Base-by-base conservation (phyloP, 148 eudicot genomes). In the Chenopodium berlandieri region DNA sequence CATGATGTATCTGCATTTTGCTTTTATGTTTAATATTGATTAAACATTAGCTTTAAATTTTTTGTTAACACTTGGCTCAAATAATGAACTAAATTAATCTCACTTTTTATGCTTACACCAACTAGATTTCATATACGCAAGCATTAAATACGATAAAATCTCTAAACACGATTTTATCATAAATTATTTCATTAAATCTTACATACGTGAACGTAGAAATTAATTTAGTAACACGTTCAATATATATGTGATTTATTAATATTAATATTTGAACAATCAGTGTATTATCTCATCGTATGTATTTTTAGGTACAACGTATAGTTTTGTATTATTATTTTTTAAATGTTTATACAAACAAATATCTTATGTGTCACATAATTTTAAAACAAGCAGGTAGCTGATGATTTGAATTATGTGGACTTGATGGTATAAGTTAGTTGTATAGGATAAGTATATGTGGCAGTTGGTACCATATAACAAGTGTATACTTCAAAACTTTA, bases 81-180 rank as follows among this genome's bases (percentile, higher is more conserved):
- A 2, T 4, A 31, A 30, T 68, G 40, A 31, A 68, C 31, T 68
- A 30, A 30, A 68, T 27, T 68, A 27, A 68, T 40, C 71, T 68
- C 34, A 68, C 71, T 31, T 68, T 68, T 68, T 68, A 68, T 68
- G 40, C 71, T 68, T 68, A 68, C 64, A 63, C 62, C 22, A 63
- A 11, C 71, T 31, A 14, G 71, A 68, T 68, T 68, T 68, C 71
- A 27, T 68, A 9, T 68, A 68, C 71, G 71, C 71, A 68, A 68
- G 71, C 71, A 68, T 40, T 2, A 30, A 27, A 31, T 27, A 12
- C 31, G 71, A 9, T 27, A 31, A 2, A 6, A 68, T 68, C 71
- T 68, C 40, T 40, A 31, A 68, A 68, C 17, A 68, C 0, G 17
- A 31, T 14, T 68, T 68, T 11, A 12, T 5, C 37, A 67, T 54